A percentile compares a stretch with the other conserved stretches of the same genome.
Evolutionary conservation across 1,139 yeast species (phyloP).

Genomic region (Saccharomyces pastorianus): DNA sequence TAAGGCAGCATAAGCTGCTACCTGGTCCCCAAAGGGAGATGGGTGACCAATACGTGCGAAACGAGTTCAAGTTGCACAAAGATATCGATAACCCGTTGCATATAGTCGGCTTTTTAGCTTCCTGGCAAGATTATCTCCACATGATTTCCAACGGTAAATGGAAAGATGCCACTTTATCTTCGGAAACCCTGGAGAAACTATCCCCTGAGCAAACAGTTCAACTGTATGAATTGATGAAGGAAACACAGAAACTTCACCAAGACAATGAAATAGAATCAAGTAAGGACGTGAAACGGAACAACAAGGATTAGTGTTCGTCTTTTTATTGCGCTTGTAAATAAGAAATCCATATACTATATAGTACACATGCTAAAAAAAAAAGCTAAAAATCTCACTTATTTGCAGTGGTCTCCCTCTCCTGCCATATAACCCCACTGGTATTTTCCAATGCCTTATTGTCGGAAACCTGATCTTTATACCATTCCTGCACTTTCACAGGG

Average conservation of each 20-base stretch:
- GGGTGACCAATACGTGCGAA: constrained; percentile 84
- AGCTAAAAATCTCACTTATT: not conserved
- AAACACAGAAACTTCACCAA: constrained; percentile 35
- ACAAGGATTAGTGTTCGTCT: not conserved
- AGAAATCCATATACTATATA: not conserved
- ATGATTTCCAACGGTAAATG: constrained; percentile 69
- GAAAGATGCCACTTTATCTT: constrained; percentile 61
- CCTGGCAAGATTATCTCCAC: constrained; percentile 88
- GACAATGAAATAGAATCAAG: not conserved
- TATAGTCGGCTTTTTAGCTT: constrained; percentile 83
- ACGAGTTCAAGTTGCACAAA: constrained; percentile 84
- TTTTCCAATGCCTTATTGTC: constrained; percentile 52
- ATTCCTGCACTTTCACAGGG: constrained; percentile 55
- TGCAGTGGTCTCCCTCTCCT: constrained; percentile 25
- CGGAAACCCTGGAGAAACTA: constrained; percentile 67
- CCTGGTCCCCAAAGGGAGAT: constrained; percentile 64
- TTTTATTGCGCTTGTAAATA: not conserved
- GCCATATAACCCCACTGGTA: constrained; percentile 81
- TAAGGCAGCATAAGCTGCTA: constrained; percentile 67
- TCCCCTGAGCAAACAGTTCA: constrained; percentile 91
- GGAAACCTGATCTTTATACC: constrained; percentile 55
- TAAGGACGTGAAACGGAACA: not conserved
- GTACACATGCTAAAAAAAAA: not conserved
- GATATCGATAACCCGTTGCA: constrained; percentile 80
- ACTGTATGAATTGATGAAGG: constrained; percentile 62